A percentile compares a stretch with the other conserved stretches of the same genome.
Evolutionary conservation across 768 basidiomycete species (phyloP).

Genomic region (Mrakia frigida): DNA sequence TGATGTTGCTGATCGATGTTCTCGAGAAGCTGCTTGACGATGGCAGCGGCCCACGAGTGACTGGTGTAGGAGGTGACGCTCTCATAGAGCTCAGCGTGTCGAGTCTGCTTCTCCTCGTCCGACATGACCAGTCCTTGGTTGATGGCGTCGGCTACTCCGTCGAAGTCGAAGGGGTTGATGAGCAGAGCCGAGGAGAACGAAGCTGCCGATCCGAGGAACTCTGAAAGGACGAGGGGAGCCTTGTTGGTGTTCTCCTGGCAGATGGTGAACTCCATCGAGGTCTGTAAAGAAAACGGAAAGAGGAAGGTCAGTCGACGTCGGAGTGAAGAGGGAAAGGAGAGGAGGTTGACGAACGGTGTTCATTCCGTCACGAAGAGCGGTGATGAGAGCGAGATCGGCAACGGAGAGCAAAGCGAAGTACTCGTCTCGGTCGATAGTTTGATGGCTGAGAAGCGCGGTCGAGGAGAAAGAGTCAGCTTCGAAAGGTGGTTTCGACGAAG

Average conservation of each 20-base stretch:
- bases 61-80: slow-evolving; percentile 87
- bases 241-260: slow-evolving; percentile 80
- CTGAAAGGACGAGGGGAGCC: slow-evolving; percentile 79
- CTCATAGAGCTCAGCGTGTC: slow-evolving; percentile 71
- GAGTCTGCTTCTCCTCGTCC: slow-evolving; percentile 61
- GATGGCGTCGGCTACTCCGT: slow-evolving; percentile 86
- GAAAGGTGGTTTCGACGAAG: background rate
- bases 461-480: slow-evolving; percentile 22
- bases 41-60: slow-evolving; percentile 87
- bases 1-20: slow-evolving; percentile 73
- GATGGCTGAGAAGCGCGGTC: slow-evolving; percentile 59
- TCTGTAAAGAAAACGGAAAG: slow-evolving; percentile 9
- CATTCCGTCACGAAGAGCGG: slow-evolving; percentile 94
- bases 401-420: slow-evolving; percentile 92
- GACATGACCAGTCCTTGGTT: slow-evolving; percentile 81
- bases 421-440: slow-evolving; percentile 94
- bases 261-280: slow-evolving; percentile 72
- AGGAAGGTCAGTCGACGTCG: background rate
- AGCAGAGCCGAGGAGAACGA: slow-evolving; percentile 77
- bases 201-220: slow-evolving; percentile 96
- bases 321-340: background rate
- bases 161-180: slow-evolving; percentile 89
- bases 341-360: slow-evolving; percentile 56
- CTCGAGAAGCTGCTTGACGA: slow-evolving; percentile 79
- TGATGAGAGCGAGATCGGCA: slow-evolving; percentile 91